Conservation (phyloP, 2,329 filamentous ascomycete species). For the Penicillium sp. region DNA sequence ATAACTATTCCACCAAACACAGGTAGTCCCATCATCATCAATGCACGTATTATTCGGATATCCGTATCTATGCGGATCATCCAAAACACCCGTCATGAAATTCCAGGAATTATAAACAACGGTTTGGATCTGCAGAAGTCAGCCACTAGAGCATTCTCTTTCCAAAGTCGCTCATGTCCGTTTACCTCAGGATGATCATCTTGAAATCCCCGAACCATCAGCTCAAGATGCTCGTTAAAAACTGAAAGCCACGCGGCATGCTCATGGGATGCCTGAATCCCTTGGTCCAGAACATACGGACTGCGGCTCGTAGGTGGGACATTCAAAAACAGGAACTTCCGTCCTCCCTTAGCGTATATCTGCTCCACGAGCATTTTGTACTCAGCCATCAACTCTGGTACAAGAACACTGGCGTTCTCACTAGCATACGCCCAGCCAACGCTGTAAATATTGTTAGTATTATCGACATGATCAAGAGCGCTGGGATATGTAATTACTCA, state of each 20-base stretch:
- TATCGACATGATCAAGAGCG: background rate
- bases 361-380: conserved; percentile 48
- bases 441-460: conserved; percentile 13
- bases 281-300: conserved; percentile 24
- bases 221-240: conserved; percentile 26
- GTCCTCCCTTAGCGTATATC: conserved; percentile 55
- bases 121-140: conserved; percentile 18
- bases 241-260: conserved; percentile 25
- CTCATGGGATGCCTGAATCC: conserved; percentile 12
- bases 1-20: conserved; percentile 37
- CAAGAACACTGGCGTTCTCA: conserved; percentile 27
- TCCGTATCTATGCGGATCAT: conserved; percentile 27
- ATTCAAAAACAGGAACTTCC: conserved; percentile 62
- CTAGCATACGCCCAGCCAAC: conserved; percentile 32
- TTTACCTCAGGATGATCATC: conserved; percentile 22
- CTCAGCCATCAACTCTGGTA: conserved; percentile 43
- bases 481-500: conserved; percentile 21
- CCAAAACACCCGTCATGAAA: conserved; percentile 32
- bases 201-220: background rate
- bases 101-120: conserved; percentile 31
- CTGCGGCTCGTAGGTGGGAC: conserved; percentile 52
- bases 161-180: background rate
- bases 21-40: conserved; percentile 27
- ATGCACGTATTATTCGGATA: conserved; percentile 31
- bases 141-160: background rate